Evolutionary conservation across 768 basidiomycete species (phyloP).

Genomic region (Bullera alba): DNA sequence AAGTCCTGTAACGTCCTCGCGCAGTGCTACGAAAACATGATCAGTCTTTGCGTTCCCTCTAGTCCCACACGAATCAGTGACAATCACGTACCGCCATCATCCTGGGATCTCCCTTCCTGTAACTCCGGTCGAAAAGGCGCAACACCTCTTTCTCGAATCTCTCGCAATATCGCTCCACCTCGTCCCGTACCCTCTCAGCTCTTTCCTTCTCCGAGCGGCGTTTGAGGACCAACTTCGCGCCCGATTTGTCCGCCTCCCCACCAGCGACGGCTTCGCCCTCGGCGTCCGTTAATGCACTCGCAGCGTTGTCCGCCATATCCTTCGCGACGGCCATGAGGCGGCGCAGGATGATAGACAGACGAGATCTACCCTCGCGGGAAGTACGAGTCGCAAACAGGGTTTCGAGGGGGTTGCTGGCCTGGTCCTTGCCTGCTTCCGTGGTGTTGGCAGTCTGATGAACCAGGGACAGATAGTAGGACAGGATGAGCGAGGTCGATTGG

Average conservation of each 20-base stretch:
- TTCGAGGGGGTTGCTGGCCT: slow-evolving; percentile 71
- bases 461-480: slow-evolving; percentile 90
- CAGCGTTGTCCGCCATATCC: slow-evolving; percentile 64
- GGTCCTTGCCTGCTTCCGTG: slow-evolving; percentile 14
- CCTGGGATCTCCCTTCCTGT: slow-evolving; percentile 93
- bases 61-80: not conserved
- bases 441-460: slow-evolving; percentile 46
- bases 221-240: slow-evolving; percentile 60
- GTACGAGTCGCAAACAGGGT: slow-evolving; percentile 45
- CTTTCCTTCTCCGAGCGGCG: slow-evolving; percentile 64
- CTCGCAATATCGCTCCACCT: slow-evolving; percentile 94
- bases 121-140: slow-evolving; percentile 87
- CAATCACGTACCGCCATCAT: slow-evolving; percentile 93
- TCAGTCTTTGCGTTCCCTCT: not conserved
- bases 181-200: slow-evolving; percentile 68
- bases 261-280: slow-evolving; percentile 15
- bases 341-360: slow-evolving; percentile 79
- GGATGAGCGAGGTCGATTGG: slow-evolving; percentile 85
- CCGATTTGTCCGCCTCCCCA: slow-evolving; percentile 6
- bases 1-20: slow-evolving; percentile 94
- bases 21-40: slow-evolving; percentile 63
- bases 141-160: slow-evolving; percentile 99
- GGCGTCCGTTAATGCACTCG: slow-evolving; percentile 24
- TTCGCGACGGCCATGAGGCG: slow-evolving; percentile 80
- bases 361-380: slow-evolving; percentile 76